Conservation (phyloP, 441 rosid species). For the Adansonia rubrostipa region DNA sequence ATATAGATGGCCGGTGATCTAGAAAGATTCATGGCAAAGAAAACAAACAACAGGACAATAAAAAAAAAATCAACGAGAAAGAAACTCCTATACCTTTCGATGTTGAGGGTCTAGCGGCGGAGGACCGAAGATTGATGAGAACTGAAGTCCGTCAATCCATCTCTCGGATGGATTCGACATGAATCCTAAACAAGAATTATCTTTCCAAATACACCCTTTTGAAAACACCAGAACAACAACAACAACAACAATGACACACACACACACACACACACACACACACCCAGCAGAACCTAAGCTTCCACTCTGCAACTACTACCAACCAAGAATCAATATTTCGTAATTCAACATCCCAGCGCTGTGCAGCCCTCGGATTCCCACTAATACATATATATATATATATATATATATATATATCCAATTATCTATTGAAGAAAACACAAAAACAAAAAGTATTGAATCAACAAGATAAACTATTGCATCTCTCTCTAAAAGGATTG, state of each 20-base stretch:
- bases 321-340: slow-evolving; percentile 62
- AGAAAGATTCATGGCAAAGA: slow-evolving; percentile 16
- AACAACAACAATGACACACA: not conserved
- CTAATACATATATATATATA: slow-evolving; percentile 2
- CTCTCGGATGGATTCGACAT: slow-evolving; percentile 85
- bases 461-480: slow-evolving; percentile 23
- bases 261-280: too few relatives aligned
- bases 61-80: not conserved
- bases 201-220: slow-evolving; percentile 24
- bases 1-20: too few relatives aligned
- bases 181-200: slow-evolving; percentile 6
- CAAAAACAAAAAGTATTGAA: not conserved
- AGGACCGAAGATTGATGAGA: slow-evolving; percentile 89
- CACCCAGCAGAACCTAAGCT: slow-evolving; percentile 20
- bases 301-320: slow-evolving; percentile 40
- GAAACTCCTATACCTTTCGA: slow-evolving; percentile 58
- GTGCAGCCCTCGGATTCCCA: slow-evolving; percentile 31
- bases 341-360: slow-evolving; percentile 54
- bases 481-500: slow-evolving; percentile 28
- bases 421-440: slow-evolving; percentile 24
- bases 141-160: slow-evolving; percentile 95
- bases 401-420: not conserved
- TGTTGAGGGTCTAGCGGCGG: slow-evolving; percentile 83
- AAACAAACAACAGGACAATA: not conserved
- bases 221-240: slow-evolving; percentile 21